Base-by-base conservation (phyloP, 306 rosid genomes). In the Rubus parviflorus region DNA sequence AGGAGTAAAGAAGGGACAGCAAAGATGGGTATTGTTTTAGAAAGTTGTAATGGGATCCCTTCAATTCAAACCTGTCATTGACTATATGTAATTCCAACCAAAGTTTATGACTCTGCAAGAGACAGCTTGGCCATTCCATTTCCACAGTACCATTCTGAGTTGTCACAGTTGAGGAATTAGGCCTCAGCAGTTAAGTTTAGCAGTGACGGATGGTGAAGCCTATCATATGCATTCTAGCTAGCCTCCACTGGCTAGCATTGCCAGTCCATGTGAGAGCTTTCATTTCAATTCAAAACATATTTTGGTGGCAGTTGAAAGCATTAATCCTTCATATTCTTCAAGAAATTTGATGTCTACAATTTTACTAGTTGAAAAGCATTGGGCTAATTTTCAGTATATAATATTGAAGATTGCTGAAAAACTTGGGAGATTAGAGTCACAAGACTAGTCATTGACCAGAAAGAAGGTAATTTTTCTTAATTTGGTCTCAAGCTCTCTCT, bases 1-100 rank as follows among this genome's bases (percentile, higher is more conserved):
- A 58, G 80, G 25, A 84, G 80, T 90, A 64, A 91, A 81, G 81
- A 74, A 12, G 7, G 7, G 74, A 72, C 62, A 74, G 75, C 66
- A 68, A 60, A 72, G 8, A 2, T 8, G 49, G 52, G 65, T 78
- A 67, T 80, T 66, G 66, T 63, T 77, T 73, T 73, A 37, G 45
- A 23, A 46, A 61, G 23, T 46, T 70, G 46, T 30, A 47, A 52
- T 22, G 69, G 64, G 41, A 45, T 40, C 70, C 4, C 75, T n/a
- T 42, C 41, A 41, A 64, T 30, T 80, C 83, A 78, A 78, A 35
- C 77, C 57, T 52, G 41, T 41, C 73, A 43, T 77, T 80, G 81
- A 82, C 80, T 75, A 7, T 5, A 7, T 57, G 7, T 8, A 30
- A 73, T 43, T 61, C 40, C 70, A 30, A 49, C 37, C 19, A 45